A percentile compares a stretch with the other conserved stretches of the same genome.
Conservation (phyloP, 2,329 filamentous ascomycete species). For the Fonsecaea pedrosoi region DNA sequence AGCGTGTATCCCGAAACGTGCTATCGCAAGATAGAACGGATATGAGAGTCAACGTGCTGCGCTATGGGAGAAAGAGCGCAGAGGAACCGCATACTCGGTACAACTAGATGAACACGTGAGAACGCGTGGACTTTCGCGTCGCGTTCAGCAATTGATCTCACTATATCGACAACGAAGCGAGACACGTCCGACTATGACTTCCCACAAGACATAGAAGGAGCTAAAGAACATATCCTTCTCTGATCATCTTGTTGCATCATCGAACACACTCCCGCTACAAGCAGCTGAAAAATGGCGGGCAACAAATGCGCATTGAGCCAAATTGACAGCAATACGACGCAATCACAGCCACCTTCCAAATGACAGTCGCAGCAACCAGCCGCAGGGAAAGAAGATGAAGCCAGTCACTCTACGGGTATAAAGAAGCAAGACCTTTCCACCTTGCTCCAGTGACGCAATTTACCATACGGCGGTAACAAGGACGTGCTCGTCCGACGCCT, state of each 20-base stretch:
- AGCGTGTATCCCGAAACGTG: background rate
- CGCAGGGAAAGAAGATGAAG: conserved; percentile 2
- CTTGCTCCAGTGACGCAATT: conserved; percentile 3
- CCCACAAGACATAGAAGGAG: background rate
- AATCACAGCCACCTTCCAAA: conserved; percentile 12
- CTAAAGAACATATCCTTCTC: background rate
- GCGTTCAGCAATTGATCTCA: background rate
- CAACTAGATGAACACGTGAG: background rate
- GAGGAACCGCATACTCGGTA: background rate
- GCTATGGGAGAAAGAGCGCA: background rate
- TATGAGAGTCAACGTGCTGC: background rate
- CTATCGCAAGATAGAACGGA: background rate
- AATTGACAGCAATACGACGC: conserved; percentile 10
- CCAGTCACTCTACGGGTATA: background rate
- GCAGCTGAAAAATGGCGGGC: conserved; percentile 2
- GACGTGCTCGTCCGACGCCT: conserved; percentile 10
- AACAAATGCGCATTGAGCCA: conserved; percentile 16
- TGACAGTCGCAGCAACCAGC: background rate
- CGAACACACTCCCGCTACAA: background rate
- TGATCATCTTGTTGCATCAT: background rate
- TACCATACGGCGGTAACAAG: conserved; percentile 15
- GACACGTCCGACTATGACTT: background rate
- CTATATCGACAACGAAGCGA: background rate
- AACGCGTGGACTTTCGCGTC: background rate
- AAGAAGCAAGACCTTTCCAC: conserved; percentile 12